A percentile compares a stretch with the other conserved stretches of the same genome.
Conservation (phyloP, 768 basidiomycete species). For the Leccinum obscurum region DNA sequence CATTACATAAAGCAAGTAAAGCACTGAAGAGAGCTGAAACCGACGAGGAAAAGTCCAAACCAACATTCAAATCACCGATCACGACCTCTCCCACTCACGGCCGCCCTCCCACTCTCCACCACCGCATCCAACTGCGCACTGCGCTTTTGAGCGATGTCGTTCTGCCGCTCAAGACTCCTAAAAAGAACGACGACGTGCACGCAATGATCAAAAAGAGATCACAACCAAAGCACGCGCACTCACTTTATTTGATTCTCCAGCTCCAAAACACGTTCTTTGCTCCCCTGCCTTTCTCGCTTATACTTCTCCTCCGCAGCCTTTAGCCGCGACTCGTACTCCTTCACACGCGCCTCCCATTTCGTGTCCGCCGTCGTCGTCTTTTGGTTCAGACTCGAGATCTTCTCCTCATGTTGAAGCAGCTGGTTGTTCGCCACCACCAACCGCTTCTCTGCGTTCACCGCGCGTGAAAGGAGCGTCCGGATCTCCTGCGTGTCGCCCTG, state of each 20-base stretch:
- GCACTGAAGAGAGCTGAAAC: neutral
- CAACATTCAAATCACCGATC: conserved; percentile 18
- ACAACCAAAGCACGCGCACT: conserved; percentile 39
- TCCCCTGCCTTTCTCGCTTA: conserved; percentile 91
- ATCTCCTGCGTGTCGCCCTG: conserved; percentile 68
- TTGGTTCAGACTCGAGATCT: conserved; percentile 70
- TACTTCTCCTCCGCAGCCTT: conserved; percentile 87
- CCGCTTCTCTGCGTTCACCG: conserved; percentile 84
- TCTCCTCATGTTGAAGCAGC: conserved; percentile 80
- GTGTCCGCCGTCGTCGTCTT: conserved; percentile 71
- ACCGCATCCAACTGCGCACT: conserved; percentile 39
- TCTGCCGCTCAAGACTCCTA: conserved; percentile 75
- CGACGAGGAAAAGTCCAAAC: neutral
- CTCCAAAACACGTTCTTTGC: conserved; percentile 80
- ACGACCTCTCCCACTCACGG: conserved; percentile 11
- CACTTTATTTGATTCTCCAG: conserved; percentile 74
- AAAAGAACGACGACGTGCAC: neutral
- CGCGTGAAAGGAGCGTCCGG: conserved; percentile 67
- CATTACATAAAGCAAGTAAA: conserved; percentile 14
- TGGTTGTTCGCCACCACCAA: conserved; percentile 85
- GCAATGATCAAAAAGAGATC: neutral
- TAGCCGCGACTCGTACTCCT: conserved; percentile 82
- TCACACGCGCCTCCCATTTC: conserved; percentile 95
- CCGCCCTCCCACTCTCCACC: conserved; percentile 29
- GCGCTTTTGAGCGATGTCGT: conserved; percentile 77